A percentile compares a stretch with the other conserved stretches of the same genome.
Evolutionary conservation across 1,139 yeast species (phyloP).

Genomic region (Pichia sp.): DNA sequence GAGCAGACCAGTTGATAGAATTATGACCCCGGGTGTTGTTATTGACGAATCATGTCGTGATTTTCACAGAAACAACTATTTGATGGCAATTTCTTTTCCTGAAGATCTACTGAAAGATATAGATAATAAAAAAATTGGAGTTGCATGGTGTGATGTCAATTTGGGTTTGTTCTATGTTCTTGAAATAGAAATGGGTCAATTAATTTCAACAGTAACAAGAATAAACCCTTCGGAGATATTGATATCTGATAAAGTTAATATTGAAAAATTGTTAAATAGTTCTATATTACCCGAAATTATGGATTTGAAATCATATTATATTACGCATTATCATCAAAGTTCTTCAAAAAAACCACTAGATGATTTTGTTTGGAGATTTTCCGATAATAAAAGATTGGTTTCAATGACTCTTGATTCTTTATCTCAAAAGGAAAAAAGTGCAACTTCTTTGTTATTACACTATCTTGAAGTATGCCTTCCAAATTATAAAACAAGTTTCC

Average conservation of each 20-base stretch:
- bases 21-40: conserved; percentile 89
- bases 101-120: conserved; percentile 36
- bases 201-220: conserved; percentile 57
- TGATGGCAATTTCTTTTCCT: conserved; percentile 61
- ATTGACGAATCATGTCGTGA: conserved; percentile 82
- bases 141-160: conserved; percentile 86
- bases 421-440: conserved; percentile 42
- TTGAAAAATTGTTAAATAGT: conserved; percentile 37
- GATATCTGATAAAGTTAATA: conserved; percentile 27
- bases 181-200: conserved; percentile 48
- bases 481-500: conserved; percentile 41
- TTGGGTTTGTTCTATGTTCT: conserved; percentile 74
- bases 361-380: conserved; percentile 32
- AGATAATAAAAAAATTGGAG: conserved; percentile 53
- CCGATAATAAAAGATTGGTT: conserved; percentile 24
- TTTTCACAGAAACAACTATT: conserved; percentile 61
- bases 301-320: conserved; percentile 56
- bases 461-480: conserved; percentile 57
- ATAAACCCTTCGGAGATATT: conserved; percentile 63
- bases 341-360: conserved; percentile 26
- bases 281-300: conserved; percentile 54
- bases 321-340: conserved; percentile 46
- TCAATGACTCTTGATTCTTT: conserved; percentile 26
- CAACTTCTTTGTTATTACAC: conserved; percentile 50
- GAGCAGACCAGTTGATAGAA: conserved; percentile 67